These are phyloP conservation scores for Colletotrichum zoysiae DNA, from an alignment of 2,329 filamentous ascomycete species.

Conservation along the genomic window DNA sequence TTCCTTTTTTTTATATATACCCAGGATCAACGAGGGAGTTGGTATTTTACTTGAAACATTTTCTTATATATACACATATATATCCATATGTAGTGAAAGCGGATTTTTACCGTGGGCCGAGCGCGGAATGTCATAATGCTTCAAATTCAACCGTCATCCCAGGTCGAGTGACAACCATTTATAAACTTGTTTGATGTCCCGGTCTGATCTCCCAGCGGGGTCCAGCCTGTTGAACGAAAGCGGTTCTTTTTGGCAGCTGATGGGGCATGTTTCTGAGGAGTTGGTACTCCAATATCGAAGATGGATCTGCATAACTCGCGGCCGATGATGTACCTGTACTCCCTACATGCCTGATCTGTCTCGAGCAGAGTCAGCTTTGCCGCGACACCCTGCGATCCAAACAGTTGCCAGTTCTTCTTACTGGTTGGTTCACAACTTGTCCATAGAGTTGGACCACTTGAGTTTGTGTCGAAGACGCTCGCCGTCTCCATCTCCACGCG, in stretches of 20 bases:
- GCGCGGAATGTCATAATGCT: background rate
- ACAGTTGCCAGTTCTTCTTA: background rate
- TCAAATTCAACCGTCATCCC: background rate
- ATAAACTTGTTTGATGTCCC: background rate
- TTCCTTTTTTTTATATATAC: constrained; percentile 28
- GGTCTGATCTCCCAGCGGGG: background rate
- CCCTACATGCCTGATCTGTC: background rate
- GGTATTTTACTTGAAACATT: constrained; percentile 8
- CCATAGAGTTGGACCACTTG: background rate
- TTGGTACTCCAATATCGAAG: background rate
- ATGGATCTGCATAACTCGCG: background rate
- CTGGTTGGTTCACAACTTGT: background rate
- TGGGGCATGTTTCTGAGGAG: background rate
- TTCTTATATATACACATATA: background rate
- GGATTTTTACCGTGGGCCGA: background rate
- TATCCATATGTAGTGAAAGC: background rate
- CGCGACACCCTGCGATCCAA: background rate
- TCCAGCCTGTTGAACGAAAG: background rate
- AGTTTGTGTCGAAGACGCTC: too few relatives aligned
- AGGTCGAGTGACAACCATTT: background rate
- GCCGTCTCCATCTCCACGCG: too few relatives aligned
- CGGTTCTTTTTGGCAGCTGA: background rate
- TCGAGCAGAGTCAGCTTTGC: background rate
- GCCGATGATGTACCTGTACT: background rate
- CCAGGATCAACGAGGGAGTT: constrained; percentile 38